Base-by-base conservation (phyloP, 306 rosid species). In the Sphenostylis stenocarpa region DNA sequence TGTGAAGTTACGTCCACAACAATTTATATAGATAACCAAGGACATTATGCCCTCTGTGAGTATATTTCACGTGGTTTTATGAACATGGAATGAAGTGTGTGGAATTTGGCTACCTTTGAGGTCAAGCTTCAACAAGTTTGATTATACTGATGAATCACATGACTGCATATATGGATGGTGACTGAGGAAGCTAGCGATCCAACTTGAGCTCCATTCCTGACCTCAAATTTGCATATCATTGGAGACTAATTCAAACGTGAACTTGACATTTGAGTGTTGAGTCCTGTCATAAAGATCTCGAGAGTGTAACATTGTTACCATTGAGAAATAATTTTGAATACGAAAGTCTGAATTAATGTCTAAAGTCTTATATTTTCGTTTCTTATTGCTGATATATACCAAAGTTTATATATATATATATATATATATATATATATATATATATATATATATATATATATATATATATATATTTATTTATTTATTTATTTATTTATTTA, bases 141-240 rank as follows among this genome's bases (percentile, higher is more conserved):
- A 73, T 13, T 65, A 16, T 43, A 3, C 52, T 26, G 72, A 74
- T 82, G 72, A 66, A 52, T 63, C 47, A 63, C 69, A 34, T 63
- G 69, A 62, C 67, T 31, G 11, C 9, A 62, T 62, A 41, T 39
- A 12, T 11, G 64, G 12, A 53, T 41, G 70, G 43, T 20, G 57
- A 78, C 33, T 44, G 21, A 34, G 14, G 56, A 16, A 17, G 1
- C 1, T 6, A 56, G 51, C 47, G 47, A 56, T 28, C 45, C 60
- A 57, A 29, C n/a, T 33, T 61, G 29, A 52, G 23, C 39, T n/a
- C 26, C 44, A 29, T 61, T 61, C 15, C 16, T 33, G 44, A 33
- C 67, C 45, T 31, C 24, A 61, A 61, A 31, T 31, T 60, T 60
- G 6, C 21, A 14, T 33, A n/a, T 62, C 28, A 38, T 8, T 38